Evolutionary conservation across 352 stramenopile species (phyloP).

Genomic region (Phytophthora citrophthora): DNA sequence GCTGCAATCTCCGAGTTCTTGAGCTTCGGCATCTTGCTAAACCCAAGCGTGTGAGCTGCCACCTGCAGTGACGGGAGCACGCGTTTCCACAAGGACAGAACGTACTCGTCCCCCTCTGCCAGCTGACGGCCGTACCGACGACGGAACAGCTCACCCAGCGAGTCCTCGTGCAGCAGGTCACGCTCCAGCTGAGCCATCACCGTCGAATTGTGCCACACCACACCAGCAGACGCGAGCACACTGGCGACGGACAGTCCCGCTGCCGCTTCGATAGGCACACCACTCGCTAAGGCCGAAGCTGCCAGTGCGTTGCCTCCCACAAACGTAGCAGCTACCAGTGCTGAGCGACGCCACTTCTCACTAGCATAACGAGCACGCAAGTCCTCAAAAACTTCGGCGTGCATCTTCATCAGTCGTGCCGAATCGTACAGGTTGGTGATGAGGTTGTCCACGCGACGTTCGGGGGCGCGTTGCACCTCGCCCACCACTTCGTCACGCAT

Average conservation of each 20-base stretch:
- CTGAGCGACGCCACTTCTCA: conserved; percentile 85
- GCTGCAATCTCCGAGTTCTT: conserved; percentile 81
- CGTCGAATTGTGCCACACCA: conserved; percentile 92
- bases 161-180: conserved; percentile 87
- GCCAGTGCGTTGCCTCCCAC: conserved; percentile 78
- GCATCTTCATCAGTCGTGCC: conserved; percentile 94
- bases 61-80: conserved; percentile 87
- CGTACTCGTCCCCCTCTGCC: conserved; percentile 98
- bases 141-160: conserved; percentile 93
- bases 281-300: conserved; percentile 79
- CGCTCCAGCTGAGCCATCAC: conserved; percentile 88
- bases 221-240: conserved; percentile 77
- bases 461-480: conserved; percentile 97
- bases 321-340: conserved; percentile 65
- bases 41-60: conserved; percentile 85
- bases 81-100: conserved; percentile 93
- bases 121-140: conserved; percentile 94
- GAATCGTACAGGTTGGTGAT: conserved; percentile 98
- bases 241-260: conserved; percentile 81
- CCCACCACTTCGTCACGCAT: conserved; percentile 97
- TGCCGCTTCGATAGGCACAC: conserved; percentile 82
- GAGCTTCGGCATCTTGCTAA: conserved; percentile 87
- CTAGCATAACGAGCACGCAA: conserved; percentile 75
- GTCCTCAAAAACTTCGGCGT: conserved; percentile 91
- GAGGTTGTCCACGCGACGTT: conserved; percentile 98